phyloP scores from a whole-genome alignment of 768 basidiomycete species.

The Macrolepiota dolichaula region DNA sequence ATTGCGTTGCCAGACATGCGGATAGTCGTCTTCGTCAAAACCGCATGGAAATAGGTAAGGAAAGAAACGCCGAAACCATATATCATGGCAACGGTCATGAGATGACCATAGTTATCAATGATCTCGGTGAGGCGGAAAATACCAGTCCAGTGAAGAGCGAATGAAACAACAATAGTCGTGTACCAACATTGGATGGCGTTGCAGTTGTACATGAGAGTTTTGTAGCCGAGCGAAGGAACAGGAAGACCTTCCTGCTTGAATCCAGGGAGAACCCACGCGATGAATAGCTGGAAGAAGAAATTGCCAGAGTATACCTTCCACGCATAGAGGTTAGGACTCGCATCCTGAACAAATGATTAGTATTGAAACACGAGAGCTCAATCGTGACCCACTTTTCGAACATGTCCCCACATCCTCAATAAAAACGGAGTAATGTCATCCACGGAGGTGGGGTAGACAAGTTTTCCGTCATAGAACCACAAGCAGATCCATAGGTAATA shows the following conservation, averaged over 20 bases:
- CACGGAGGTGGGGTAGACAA: conserved; percentile 64
- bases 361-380: not conserved
- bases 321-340: conserved; percentile 84
- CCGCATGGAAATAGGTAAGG: conserved; percentile 75
- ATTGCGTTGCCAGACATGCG: conserved; percentile 94
- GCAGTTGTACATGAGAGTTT: conserved; percentile 94
- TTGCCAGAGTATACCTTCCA: conserved; percentile 90
- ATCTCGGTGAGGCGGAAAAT: conserved; percentile 92
- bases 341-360: conserved; percentile 57
- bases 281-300: conserved; percentile 83
- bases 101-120: conserved; percentile 92
- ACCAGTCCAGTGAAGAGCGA: conserved; percentile 69
- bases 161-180: conserved; percentile 73
- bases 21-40: conserved; percentile 75
- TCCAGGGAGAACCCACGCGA: conserved; percentile 90
- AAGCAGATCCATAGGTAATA: conserved; percentile 99
- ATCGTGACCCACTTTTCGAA: conserved; percentile 55
- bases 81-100: conserved; percentile 96
- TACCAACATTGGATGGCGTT: conserved; percentile 89
- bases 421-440: conserved; percentile 80
- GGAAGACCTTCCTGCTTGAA: conserved; percentile 94
- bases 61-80: conserved; percentile 82
- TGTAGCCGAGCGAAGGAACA: conserved; percentile 91
- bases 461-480: conserved; percentile 89
- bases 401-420: conserved; percentile 78